Evolutionary conservation across 164 flowering plant genomes (phyloP).

Genomic region (Piper longum): DNA sequence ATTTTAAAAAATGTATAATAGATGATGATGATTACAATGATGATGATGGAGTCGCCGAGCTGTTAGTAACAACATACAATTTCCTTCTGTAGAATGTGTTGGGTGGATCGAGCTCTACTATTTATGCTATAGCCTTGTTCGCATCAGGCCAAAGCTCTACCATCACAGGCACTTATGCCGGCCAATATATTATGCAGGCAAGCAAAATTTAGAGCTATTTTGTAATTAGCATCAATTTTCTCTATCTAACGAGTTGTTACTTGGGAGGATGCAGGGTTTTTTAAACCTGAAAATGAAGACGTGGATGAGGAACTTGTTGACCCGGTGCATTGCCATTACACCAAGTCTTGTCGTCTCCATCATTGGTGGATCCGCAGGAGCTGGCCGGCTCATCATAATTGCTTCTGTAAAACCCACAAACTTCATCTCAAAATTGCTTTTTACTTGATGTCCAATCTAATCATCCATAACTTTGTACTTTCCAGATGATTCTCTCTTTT

Average conservation of each 20-base stretch:
- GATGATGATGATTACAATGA: neutral
- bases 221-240: neutral
- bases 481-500: conserved; percentile 90
- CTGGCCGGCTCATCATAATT: conserved; percentile 65
- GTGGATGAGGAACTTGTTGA: conserved; percentile 60
- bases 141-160: conserved; percentile 14
- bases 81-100: conserved; percentile 6
- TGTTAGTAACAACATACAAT: neutral
- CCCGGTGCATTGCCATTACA: conserved; percentile 56
- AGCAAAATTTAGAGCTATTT: neutral
- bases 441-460: neutral
- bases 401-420: conserved; percentile 38
- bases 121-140: conserved; percentile 9
- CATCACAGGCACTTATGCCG: conserved; percentile 11
- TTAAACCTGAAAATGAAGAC: conserved; percentile 58
- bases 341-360: conserved; percentile 68
- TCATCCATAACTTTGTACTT: neutral
- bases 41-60: neutral
- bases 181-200: conserved; percentile 13
- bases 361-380: conserved; percentile 64
- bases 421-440: neutral
- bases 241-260: neutral
- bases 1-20: neutral
- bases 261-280: conserved; percentile 38
- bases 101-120: conserved; percentile 7